Base-by-base conservation (phyloP, 2,329 filamentous ascomycete genomes). In the Penicillium decumbens region DNA sequence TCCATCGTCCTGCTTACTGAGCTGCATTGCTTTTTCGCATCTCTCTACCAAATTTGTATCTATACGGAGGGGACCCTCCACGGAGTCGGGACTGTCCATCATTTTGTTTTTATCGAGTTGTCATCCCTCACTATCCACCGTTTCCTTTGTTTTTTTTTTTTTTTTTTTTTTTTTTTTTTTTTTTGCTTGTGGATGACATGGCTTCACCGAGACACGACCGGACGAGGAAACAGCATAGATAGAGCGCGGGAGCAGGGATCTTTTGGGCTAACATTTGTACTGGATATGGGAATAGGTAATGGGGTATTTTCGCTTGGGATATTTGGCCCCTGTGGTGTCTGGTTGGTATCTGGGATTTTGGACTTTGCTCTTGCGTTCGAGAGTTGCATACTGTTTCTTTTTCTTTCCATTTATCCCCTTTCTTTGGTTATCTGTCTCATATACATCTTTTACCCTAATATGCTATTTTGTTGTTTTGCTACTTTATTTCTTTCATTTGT, bases 151-250 rank as follows among this genome's bases (percentile, higher is more conserved):
- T 50, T 50, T 45, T 43, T 59, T 50, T 50, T 45, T 43, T 59
- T 56, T 60, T 50, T 50, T 45, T 43, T 59, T 50, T 50, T 45
- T 43, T 49, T 53, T 56, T 60, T 50, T 50, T 45, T 43, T 59
- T 50, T 50, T 45, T 43, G 38, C 51, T 51, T 54, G 56, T 50
- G 59, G 56, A 56, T 55, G 56, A 56, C 54, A 59, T 52, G 51
- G 57, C 45, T 57, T 43, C 60, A 56, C 53, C 57, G 56, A 59
- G 59, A 60, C 58, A 59, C 56, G 59, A 60, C 56, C 59, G 56
- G 58, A 61, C 54, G 59, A 61, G 53, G 56, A 61, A 55, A 56
- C 51, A 58, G 54, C 56, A 56, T 58, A 54, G 49, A 58, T 53
- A 58, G 54, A 56, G 56, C 56, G 54, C 44, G 44, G 51, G 49